phyloP scores from a whole-genome alignment of 306 rosid genomes.

The Prunus mira region DNA sequence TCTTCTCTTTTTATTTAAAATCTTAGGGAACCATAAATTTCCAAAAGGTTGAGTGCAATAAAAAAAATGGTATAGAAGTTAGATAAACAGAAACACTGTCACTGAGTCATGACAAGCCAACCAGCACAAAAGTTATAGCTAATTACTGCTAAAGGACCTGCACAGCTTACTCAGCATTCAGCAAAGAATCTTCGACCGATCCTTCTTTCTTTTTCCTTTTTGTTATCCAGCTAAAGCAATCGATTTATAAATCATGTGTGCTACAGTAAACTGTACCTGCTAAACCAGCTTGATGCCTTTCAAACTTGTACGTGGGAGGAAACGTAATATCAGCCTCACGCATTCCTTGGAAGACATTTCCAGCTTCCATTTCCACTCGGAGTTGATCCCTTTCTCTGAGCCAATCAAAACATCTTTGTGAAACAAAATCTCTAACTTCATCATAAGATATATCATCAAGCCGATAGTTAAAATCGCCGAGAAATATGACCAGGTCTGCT shows the following conservation, averaged over 20 bases:
- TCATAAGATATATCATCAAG: slow-evolving; percentile 88
- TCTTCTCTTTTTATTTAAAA: not conserved
- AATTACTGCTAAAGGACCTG: not conserved
- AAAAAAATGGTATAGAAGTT: not conserved
- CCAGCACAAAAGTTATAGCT: not conserved
- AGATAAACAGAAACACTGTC: not conserved
- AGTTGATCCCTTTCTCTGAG: slow-evolving; percentile 96
- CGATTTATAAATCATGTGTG: not conserved
- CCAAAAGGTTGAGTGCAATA: slow-evolving; percentile 14
- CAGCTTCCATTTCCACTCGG: slow-evolving; percentile 91
- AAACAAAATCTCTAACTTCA: slow-evolving; percentile 94
- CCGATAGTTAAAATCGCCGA: slow-evolving; percentile 94
- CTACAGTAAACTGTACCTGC: slow-evolving; percentile 54
- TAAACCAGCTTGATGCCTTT: slow-evolving; percentile 89
- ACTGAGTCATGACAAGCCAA: not conserved
- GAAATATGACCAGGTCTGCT: slow-evolving; percentile 89
- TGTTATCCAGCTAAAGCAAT: not conserved
- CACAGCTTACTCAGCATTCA: slow-evolving; percentile 8
- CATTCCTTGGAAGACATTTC: slow-evolving; percentile 98
- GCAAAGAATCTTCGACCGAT: not conserved
- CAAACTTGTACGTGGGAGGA: slow-evolving; percentile 98
- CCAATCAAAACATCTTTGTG: slow-evolving; percentile 99
- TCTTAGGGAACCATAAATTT: slow-evolving; percentile 7
- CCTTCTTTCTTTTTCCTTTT: not conserved
- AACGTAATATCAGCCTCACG: slow-evolving; percentile 83